Percentiles rank a stretch among this genome's conserved stretches.
phyloP scores from a whole-genome alignment of 108 stramenopile species.

The Parmales sp. region DNA sequence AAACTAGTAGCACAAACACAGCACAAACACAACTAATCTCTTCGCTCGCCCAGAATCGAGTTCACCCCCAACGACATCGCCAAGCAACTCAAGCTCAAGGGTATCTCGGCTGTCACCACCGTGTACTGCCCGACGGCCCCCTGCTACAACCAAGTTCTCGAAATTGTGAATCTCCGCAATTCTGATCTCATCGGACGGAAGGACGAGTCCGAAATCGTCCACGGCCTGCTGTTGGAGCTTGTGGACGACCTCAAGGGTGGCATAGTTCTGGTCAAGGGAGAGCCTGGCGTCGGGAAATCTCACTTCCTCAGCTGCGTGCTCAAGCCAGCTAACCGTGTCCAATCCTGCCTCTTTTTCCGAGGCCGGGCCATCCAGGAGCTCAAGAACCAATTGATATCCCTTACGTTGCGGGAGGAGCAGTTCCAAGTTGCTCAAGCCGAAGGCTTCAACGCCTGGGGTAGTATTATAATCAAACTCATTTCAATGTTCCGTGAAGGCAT shows the following conservation, averaged over 20 bases:
- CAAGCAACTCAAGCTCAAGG: slow-evolving; percentile 4
- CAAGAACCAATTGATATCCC: background rate
- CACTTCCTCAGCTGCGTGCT: background rate
- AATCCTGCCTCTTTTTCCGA: background rate
- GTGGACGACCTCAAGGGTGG: background rate
- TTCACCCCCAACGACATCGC: no score
- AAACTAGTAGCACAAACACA: no score
- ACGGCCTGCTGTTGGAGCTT: background rate
- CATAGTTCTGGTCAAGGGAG: background rate
- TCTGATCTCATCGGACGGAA: background rate
- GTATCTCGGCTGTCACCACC: background rate
- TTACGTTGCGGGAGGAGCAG: background rate
- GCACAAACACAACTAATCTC: no score
- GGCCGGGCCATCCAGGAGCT: background rate
- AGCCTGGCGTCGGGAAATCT: background rate
- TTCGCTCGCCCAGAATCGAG: no score
- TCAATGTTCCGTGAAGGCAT: background rate
- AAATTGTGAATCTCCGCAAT: background rate
- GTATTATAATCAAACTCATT: background rate
- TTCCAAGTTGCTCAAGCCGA: slow-evolving; percentile 4
- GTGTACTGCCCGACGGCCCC: background rate
- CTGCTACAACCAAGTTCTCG: background rate
- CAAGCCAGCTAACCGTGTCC: background rate
- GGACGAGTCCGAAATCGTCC: background rate
- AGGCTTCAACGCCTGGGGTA: background rate